These are phyloP conservation scores for Claviceps maximensis DNA, from an alignment of 2,329 filamentous ascomycete genomes.

Conservation along the genomic window DNA sequence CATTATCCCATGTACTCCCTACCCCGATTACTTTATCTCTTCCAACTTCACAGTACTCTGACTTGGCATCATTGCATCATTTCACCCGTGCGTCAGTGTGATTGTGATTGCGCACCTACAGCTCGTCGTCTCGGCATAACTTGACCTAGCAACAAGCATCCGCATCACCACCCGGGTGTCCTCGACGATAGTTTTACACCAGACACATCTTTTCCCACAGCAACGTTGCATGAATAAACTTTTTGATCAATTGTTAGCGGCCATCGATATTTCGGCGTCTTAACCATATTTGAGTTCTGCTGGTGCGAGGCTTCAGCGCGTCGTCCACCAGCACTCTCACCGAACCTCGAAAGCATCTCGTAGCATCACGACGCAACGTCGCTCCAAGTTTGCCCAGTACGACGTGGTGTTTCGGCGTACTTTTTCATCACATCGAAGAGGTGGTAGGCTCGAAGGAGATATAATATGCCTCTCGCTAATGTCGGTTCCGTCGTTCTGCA, in stretches of 20 bases:
- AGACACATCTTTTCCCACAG: background rate
- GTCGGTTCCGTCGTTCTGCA: conserved; percentile 37
- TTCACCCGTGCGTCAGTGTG: background rate
- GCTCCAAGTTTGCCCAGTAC: background rate
- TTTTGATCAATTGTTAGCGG: background rate
- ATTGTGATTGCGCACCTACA: background rate
- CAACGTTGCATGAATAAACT: background rate
- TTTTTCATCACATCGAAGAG: background rate
- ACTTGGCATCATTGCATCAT: background rate
- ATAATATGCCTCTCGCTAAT: conserved; percentile 37
- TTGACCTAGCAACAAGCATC: background rate
- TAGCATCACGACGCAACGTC: background rate
- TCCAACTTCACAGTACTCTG: background rate
- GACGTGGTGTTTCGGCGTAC: background rate
- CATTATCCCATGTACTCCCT: background rate
- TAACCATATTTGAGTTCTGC: background rate
- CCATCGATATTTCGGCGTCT: background rate
- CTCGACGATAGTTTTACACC: background rate
- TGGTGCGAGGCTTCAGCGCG: background rate
- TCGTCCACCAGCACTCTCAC: background rate
- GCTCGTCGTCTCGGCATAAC: background rate
- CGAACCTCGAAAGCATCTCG: background rate
- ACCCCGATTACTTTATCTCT: background rate
- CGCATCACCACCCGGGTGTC: background rate
- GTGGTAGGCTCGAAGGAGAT: background rate